Evolutionary conservation across 2,329 filamentous ascomycete genomes (phyloP).

Genomic region (Chaetomiaceae sp.): DNA sequence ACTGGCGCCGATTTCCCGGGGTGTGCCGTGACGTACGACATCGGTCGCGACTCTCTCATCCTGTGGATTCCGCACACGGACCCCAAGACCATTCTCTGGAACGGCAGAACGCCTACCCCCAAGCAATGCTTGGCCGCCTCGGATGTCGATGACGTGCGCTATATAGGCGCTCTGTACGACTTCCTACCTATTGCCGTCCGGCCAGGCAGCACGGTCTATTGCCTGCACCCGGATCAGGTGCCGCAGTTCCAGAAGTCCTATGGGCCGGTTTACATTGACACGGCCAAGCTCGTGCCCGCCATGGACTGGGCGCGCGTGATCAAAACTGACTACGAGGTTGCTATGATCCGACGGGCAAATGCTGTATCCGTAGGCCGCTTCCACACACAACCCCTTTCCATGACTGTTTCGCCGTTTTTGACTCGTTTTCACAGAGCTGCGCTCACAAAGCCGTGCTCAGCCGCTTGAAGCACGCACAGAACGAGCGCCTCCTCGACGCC

Average conservation of each 20-base stretch:
- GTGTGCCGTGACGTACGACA: slow-evolving; percentile 52
- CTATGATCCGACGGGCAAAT: slow-evolving; percentile 74
- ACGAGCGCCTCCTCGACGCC: slow-evolving; percentile 79
- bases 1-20: slow-evolving; percentile 49
- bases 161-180: slow-evolving; percentile 40
- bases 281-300: slow-evolving; percentile 53
- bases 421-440: slow-evolving; percentile 47
- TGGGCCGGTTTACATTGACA: slow-evolving; percentile 40
- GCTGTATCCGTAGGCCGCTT: slow-evolving; percentile 52
- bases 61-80: slow-evolving; percentile 70
- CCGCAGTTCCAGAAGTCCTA: slow-evolving; percentile 20
- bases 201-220: slow-evolving; percentile 37
- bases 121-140: slow-evolving; percentile 56
- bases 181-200: slow-evolving; percentile 46
- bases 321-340: slow-evolving; percentile 83
- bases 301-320: slow-evolving; percentile 76
- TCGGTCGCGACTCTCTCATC: slow-evolving; percentile 54
- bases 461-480: slow-evolving; percentile 55
- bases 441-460: slow-evolving; percentile 71
- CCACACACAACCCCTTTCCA: neutral
- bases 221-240: slow-evolving; percentile 34
- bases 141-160: slow-evolving; percentile 66
- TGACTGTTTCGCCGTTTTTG: too few relatives aligned
- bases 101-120: slow-evolving; percentile 53
- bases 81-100: slow-evolving; percentile 55